Conservation (phyloP, 192 early-diverging fungal species). For the Podochytrium sp. region DNA sequence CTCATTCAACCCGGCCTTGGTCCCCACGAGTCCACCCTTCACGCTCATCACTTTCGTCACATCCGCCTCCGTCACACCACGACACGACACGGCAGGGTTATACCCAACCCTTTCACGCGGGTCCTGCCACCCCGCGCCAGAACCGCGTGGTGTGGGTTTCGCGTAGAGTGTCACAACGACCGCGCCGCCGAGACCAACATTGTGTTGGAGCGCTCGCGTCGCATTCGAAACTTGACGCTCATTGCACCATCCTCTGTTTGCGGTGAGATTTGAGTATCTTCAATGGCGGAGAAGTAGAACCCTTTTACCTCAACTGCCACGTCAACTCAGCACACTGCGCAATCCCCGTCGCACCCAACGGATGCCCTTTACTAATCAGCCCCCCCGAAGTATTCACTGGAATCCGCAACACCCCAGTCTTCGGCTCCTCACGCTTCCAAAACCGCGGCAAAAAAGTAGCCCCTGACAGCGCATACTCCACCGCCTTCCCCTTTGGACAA, state of each 20-base stretch:
- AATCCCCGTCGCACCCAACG: conserved; percentile 75
- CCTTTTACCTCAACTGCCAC: conserved; percentile 36
- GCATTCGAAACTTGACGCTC: conserved; percentile 69
- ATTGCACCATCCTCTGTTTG: conserved; percentile 56
- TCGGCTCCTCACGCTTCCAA: conserved; percentile 21
- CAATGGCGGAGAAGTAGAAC: neutral
- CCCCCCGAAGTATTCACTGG: conserved; percentile 77
- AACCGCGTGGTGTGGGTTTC: conserved; percentile 38
- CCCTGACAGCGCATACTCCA: conserved; percentile 35
- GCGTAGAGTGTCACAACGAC: conserved; percentile 69
- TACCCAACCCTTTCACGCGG: conserved; percentile 34
- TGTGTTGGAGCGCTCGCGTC: conserved; percentile 72
- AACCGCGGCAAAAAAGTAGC: conserved; percentile 36
- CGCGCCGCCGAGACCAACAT: conserved; percentile 75
- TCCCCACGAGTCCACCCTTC: conserved; percentile 31
- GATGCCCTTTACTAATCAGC: conserved; percentile 78
- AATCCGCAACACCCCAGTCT: neutral
- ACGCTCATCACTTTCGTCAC: conserved; percentile 51
- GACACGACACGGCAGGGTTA: conserved; percentile 63
- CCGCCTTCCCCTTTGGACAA: conserved; percentile 67
- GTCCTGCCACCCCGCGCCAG: conserved; percentile 28
- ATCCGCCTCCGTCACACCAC: conserved; percentile 59
- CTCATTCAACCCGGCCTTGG: neutral
- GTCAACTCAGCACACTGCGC: conserved; percentile 69
- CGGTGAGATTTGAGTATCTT: neutral